Conservation (phyloP, 176 grass and related monocot species). For the Lolium perenne region DNA sequence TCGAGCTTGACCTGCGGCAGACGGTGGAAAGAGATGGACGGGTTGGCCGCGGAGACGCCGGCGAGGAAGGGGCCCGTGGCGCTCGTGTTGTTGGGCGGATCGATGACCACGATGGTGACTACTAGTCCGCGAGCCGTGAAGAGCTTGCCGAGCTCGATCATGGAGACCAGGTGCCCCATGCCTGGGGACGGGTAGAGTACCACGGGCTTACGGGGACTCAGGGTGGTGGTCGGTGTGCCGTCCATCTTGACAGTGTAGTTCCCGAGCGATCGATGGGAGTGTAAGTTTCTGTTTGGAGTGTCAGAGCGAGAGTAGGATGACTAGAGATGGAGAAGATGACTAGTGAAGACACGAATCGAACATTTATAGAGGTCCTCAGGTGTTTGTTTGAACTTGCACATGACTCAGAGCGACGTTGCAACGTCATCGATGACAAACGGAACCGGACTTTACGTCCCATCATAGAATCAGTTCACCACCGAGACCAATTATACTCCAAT, state of each 20-base stretch:
- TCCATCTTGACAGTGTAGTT: neutral
- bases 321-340: neutral
- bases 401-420: neutral
- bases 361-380: neutral
- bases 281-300: neutral
- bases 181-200: conserved; percentile 68
- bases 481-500: neutral
- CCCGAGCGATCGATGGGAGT: neutral
- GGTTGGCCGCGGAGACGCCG: conserved; percentile 51
- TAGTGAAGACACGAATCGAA: neutral
- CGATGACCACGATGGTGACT: conserved; percentile 59
- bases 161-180: conserved; percentile 82
- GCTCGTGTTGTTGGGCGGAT: conserved; percentile 60
- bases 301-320: neutral
- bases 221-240: neutral
- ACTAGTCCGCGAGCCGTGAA: conserved; percentile 48
- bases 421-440: neutral
- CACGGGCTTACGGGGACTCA: conserved; percentile 32
- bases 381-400: neutral
- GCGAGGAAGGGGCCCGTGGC: conserved; percentile 53
- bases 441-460: neutral
- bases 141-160: conserved; percentile 71
- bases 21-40: conserved; percentile 56
- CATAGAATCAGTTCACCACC: neutral
- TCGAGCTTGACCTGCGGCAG: conserved; percentile 41